These are phyloP conservation scores for Taiwanofungus camphoratus DNA, from an alignment of 1,284 basidiomycete species.

Conservation along the genomic window DNA sequence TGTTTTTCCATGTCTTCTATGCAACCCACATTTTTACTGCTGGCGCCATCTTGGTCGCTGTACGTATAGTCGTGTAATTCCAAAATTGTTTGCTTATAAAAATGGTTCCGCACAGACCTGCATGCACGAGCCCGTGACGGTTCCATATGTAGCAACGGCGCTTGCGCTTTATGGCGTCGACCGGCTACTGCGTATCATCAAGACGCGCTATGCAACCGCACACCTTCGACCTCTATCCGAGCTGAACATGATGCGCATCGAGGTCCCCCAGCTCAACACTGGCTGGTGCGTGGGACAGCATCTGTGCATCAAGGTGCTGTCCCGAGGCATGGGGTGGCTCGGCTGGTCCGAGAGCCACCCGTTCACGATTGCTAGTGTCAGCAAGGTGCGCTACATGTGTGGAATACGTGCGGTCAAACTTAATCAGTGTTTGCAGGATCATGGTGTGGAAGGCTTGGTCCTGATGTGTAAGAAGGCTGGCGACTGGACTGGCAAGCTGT, in stretches of 20 bases:
- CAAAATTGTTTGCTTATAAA: too few species aligned
- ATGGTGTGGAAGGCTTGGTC: conserved; percentile 37
- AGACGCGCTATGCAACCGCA: conserved; percentile 58
- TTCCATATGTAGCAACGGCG: conserved; percentile 47
- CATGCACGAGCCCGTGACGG: conserved; percentile 36
- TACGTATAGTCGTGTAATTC: too few species aligned
- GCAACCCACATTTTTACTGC: conserved; percentile 46
- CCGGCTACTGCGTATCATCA: conserved; percentile 53
- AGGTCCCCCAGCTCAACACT: conserved; percentile 50
- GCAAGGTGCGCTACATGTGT: conserved; percentile 19
- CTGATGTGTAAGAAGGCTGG: conserved; percentile 61
- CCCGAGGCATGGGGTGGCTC: conserved; percentile 46
- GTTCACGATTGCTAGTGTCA: conserved; percentile 66
- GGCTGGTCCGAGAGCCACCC: conserved; percentile 58
- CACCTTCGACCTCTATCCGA: conserved; percentile 49
- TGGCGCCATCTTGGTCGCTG: conserved; percentile 39
- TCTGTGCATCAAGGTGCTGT: conserved; percentile 64
- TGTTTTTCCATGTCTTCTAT: conserved; percentile 49
- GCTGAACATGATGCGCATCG: conserved; percentile 52
- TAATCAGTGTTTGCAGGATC: conserved; percentile 40
- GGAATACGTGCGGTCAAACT: conserved; percentile 45
- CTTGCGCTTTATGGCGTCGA: conserved; percentile 59
- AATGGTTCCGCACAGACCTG: conserved; percentile 23
- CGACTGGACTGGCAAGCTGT: conserved; percentile 57
- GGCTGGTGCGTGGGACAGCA: conserved; percentile 86